A percentile compares a stretch with the other conserved stretches of the same genome.
These are phyloP conservation scores for Syzygium oleosum DNA, from an alignment of 345 rosid species.

Conservation along the genomic window DNA sequence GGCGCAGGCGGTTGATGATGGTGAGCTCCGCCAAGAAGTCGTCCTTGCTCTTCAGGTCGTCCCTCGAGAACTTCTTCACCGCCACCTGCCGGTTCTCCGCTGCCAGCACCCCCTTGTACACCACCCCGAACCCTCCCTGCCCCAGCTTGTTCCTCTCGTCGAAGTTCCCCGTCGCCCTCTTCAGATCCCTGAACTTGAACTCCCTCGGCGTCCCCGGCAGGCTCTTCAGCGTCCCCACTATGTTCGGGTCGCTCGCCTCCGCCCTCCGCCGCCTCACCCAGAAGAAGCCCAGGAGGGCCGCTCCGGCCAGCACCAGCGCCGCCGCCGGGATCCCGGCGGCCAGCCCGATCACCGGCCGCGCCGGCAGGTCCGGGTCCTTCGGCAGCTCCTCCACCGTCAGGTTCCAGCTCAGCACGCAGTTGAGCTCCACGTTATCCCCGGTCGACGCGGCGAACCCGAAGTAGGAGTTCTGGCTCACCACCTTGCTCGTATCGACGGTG, in stretches of 20 bases:
- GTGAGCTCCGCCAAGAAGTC: constrained; percentile 56
- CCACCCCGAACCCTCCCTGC: constrained; percentile 49
- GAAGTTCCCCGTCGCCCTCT: constrained; percentile 53
- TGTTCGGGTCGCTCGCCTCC: constrained; percentile 16
- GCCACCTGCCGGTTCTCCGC: constrained; percentile 37
- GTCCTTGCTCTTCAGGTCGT: constrained; percentile 29
- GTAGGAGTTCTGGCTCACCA: constrained; percentile 31
- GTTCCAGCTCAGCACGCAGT: constrained; percentile 47
- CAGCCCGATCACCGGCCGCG: constrained; percentile 4
- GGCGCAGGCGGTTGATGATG: constrained; percentile 53
- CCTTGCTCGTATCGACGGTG: constrained; percentile 22
- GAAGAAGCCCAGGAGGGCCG: neutral
- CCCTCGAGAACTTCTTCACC: constrained; percentile 44
- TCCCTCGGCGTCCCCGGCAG: constrained; percentile 44
- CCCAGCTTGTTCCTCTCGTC: constrained; percentile 44
- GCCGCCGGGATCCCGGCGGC: constrained; percentile 15
- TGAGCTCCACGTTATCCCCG: constrained; percentile 26
- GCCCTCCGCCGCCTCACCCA: constrained; percentile 10
- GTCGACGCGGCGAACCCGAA: constrained; percentile 55
- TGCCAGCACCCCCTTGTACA: constrained; percentile 35
- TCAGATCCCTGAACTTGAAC: constrained; percentile 36
- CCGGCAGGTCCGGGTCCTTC: neutral
- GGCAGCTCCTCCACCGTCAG: constrained; percentile 35
- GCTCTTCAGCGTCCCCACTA: constrained; percentile 37
- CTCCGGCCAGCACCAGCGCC: constrained; percentile 1